Conservation (phyloP, 2,329 filamentous ascomycete species). For the Alternaria postmessia region DNA sequence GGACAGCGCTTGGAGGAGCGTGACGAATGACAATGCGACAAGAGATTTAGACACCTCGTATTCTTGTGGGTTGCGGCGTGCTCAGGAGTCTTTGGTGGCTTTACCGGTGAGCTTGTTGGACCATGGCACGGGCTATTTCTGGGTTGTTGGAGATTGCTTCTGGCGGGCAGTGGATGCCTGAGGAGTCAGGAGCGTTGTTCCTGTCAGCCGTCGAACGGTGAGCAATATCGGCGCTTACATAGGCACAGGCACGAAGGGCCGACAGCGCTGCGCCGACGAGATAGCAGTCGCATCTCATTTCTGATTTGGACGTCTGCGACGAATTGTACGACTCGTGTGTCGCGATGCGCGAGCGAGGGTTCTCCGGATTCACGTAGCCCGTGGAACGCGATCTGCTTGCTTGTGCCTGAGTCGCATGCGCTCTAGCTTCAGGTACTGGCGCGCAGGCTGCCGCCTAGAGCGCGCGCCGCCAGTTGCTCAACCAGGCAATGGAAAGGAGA, state of each 20-base stretch:
- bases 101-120: conserved; percentile 16
- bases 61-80: conserved; percentile 12
- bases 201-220: conserved; percentile 2
- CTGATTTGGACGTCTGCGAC: not conserved
- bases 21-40: conserved; percentile 23
- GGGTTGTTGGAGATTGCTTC: conserved; percentile 18
- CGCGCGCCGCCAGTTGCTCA: not conserved
- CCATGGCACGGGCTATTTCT: conserved; percentile 20
- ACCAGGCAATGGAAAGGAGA: conserved; percentile 3
- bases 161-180: conserved; percentile 16
- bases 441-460: not conserved
- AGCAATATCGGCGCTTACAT: not conserved
- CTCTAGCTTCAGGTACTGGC: conserved; percentile 9
- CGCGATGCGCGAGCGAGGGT: conserved; percentile 4
- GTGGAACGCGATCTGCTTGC: conserved; percentile 7
- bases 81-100: conserved; percentile 20
- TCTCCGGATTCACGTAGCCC: conserved; percentile 3
- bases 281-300: not conserved
- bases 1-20: not conserved
- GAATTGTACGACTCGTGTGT: not conserved
- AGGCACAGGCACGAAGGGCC: not conserved
- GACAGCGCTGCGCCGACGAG: not conserved
- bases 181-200: conserved; percentile 4
- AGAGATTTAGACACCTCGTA: conserved; percentile 25
- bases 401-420: not conserved